Percentiles rank a stretch among this genome's conserved stretches.
Conservation (phyloP, 2,329 filamentous ascomycete species). For the Colletotrichum orchidophilum region DNA sequence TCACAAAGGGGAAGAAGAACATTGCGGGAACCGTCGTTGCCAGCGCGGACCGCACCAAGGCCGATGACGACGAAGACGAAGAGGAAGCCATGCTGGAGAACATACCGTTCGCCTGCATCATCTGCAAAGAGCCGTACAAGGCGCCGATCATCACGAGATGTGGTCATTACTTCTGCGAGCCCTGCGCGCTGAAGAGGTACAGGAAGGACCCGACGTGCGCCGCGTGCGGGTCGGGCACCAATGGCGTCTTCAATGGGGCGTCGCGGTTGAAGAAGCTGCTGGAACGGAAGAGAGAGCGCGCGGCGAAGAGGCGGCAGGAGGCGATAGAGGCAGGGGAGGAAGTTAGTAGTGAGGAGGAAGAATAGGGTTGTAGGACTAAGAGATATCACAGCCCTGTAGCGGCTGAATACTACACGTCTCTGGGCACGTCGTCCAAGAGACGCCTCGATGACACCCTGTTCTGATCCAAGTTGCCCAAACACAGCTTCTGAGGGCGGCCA, state of each 20-base stretch:
- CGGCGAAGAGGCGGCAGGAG: slow-evolving; percentile 64
- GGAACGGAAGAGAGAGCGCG: slow-evolving; percentile 74
- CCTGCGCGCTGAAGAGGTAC: slow-evolving; percentile 87
- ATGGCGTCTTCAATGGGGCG: slow-evolving; percentile 89
- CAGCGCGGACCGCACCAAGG: slow-evolving; percentile 60
- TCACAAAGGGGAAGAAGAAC: slow-evolving; percentile 76
- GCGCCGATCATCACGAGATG: slow-evolving; percentile 88
- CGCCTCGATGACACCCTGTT: background rate
- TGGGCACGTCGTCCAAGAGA: background rate
- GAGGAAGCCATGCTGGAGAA: slow-evolving; percentile 80
- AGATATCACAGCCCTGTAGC: slow-evolving; percentile 16
- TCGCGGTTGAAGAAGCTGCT: slow-evolving; percentile 85
- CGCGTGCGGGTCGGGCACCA: slow-evolving; percentile 84
- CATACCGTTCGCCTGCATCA: slow-evolving; percentile 90
- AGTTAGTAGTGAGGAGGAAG: slow-evolving; percentile 54
- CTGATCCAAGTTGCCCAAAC: background rate
- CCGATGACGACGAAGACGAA: slow-evolving; percentile 53
- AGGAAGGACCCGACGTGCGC: slow-evolving; percentile 87
- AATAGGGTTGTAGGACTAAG: background rate
- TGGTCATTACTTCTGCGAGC: slow-evolving; percentile 95
- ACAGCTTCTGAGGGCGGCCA: background rate
- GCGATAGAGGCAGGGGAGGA: slow-evolving; percentile 62
- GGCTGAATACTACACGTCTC: background rate
- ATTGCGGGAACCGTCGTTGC: slow-evolving; percentile 69
- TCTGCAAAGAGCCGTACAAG: slow-evolving; percentile 83